Evolutionary conservation across 129 eudicot genomes (phyloP), one percentile per base, ranked within the genome.

Genomic region (Pulicaria dysenterica): DNA sequence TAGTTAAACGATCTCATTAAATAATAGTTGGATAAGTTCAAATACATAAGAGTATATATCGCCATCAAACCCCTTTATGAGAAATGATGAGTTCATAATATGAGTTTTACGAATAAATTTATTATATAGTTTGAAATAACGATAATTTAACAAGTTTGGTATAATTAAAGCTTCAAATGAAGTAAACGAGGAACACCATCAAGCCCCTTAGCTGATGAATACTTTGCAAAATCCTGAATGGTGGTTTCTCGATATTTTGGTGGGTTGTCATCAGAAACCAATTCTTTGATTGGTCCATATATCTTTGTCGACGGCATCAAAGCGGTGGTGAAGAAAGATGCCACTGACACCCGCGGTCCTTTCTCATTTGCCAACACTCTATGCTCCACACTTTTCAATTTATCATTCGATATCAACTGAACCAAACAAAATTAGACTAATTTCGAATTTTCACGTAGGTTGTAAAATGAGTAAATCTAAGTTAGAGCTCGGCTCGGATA

Each of bases 341-440:
- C 89, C 13, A 82, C 83, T 3, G 89, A 84, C n/a, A 82, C 61
- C 67, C 94, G 80, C 9, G 94, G 84, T 4, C 85, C 82, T 40
- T 31, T 48, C 45, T 53, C 58, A 3, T 80, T 82, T 2, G 85
- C 82, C 31, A 73, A 48, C 39, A 87, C 94, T 70, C 87, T 77
- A 59, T 87, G 89, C 50, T 84, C 74, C 14, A 81, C 83, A 60
- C 89, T 87, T 11, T 58, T 73, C 58, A 82, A 76, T 31, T 38
- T 73, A 73, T 87, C 89, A 73, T 87, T 87, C 15, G 83, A 66
- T 10, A 87, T 72, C 53, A 87, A 53, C 92, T 87, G 82, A 72
- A 14, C 31, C 13, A 4, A 16, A n/a, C 47, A 46, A 66, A n/a
- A 19, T 37, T 3, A 76, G 42, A n/a, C 8, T 34, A 34, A 36